Conservation (phyloP, 2,329 filamentous ascomycete genomes). For the Colletotrichum australisinense region DNA sequence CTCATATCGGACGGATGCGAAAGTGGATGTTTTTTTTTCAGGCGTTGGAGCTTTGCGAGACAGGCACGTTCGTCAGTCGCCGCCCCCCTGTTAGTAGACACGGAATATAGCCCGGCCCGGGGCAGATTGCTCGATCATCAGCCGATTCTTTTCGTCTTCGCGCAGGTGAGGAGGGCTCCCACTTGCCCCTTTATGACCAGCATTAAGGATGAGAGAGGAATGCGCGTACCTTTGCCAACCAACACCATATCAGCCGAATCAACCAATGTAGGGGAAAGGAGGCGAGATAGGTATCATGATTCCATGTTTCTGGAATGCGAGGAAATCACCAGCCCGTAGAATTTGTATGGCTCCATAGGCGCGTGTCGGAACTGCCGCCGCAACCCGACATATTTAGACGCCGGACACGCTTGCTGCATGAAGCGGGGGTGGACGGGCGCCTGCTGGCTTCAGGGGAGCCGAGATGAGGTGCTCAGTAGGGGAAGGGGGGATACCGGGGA, state of each 20-base stretch:
- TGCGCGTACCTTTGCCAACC: neutral
- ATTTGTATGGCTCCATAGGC: neutral
- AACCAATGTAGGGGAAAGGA: neutral
- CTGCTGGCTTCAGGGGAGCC: neutral
- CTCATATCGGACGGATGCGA: neutral
- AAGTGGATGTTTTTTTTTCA: neutral
- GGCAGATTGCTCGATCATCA: neutral
- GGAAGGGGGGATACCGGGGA: too few relatives aligned
- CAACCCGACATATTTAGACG: neutral
- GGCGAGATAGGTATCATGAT: neutral
- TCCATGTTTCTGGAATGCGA: neutral
- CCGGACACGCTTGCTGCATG: neutral
- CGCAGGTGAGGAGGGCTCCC: too few relatives aligned
- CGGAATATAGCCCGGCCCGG: slow-evolving; percentile 19
- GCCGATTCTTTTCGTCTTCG: neutral
- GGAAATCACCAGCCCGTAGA: neutral
- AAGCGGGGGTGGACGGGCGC: neutral
- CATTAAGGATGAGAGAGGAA: neutral
- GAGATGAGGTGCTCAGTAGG: neutral
- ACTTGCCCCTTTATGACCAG: too few relatives aligned
- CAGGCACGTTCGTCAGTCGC: neutral
- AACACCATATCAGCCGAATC: neutral
- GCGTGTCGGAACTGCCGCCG: neutral
- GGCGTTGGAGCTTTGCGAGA: neutral
- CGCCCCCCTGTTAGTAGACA: slow-evolving; percentile 12